Evolutionary conservation across 2,329 filamentous ascomycete genomes (phyloP).

Genomic region (Lithohypha guttulata): DNA sequence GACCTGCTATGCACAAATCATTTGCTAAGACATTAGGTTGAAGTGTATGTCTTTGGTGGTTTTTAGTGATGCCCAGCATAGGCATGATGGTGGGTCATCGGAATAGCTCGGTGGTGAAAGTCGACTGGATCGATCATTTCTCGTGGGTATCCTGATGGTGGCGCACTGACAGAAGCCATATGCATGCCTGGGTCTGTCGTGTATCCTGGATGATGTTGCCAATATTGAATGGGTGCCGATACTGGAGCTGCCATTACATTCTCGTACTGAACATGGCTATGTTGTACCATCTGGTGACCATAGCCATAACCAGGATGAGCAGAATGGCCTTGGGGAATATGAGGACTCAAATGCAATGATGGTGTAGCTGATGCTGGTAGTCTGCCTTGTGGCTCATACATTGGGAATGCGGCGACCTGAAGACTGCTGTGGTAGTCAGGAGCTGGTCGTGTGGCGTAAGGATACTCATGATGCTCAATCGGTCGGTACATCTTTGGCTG

Average conservation of each 20-base stretch:
- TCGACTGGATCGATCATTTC: slow-evolving; percentile 14
- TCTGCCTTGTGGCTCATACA: slow-evolving; percentile 10
- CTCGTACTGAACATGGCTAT: slow-evolving; percentile 7
- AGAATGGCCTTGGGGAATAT: slow-evolving; percentile 12
- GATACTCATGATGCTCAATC: slow-evolving; percentile 36
- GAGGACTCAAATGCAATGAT: slow-evolving; percentile 19
- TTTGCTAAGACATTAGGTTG: slow-evolving; percentile 5
- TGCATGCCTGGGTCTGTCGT: slow-evolving; percentile 24
- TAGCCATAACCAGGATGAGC: slow-evolving; percentile 16
- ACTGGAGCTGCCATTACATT: slow-evolving; percentile 24
- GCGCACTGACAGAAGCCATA: slow-evolving; percentile 21
- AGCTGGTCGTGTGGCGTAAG: slow-evolving; percentile 35
- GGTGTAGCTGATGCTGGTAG: slow-evolving; percentile 14
- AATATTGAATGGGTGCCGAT: slow-evolving; percentile 25
- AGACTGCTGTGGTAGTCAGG: slow-evolving; percentile 18
- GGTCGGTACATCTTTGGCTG: slow-evolving; percentile 31
- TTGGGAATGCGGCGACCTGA: slow-evolving; percentile 37
- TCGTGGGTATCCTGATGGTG: slow-evolving; percentile 17
- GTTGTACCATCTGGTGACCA: slow-evolving; percentile 13
- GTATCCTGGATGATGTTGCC: slow-evolving; percentile 31
- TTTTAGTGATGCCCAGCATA: slow-evolving; percentile 5
- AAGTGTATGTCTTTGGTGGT: slow-evolving; percentile 6
- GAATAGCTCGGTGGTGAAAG: slow-evolving; percentile 10
- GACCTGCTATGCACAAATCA: slow-evolving; percentile 5
- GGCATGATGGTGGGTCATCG: slow-evolving; percentile 15